phyloP scores from a whole-genome alignment of 306 rosid species.

The Trifolium repens region DNA sequence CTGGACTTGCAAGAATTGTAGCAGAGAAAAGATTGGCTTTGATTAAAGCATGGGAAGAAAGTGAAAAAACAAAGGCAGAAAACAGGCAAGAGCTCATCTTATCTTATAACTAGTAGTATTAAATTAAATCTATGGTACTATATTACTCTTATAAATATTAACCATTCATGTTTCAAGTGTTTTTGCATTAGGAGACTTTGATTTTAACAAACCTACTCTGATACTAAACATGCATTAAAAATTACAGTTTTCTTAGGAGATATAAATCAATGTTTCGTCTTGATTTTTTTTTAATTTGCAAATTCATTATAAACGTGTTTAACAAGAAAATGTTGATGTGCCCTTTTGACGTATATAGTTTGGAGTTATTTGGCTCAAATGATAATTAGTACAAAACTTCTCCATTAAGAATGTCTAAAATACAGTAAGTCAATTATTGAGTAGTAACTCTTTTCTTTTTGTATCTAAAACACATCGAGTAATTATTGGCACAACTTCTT shows the following conservation, averaged over 20 bases:
- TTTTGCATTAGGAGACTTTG: neutral
- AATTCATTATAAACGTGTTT: neutral
- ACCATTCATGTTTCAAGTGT: neutral
- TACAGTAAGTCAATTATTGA: too few relatives aligned
- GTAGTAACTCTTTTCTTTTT: too few relatives aligned
- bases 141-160: neutral
- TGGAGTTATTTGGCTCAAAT: neutral
- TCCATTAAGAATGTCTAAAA: too few relatives aligned
- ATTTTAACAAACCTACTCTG: too few relatives aligned
- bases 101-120: neutral
- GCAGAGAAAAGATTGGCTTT: conserved; percentile 79
- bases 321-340: conserved; percentile 3
- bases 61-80: conserved; percentile 81
- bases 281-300: too few relatives aligned
- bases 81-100: conserved; percentile 60
- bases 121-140: neutral
- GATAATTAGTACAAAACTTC: too few relatives aligned
- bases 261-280: too few relatives aligned
- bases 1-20: conserved; percentile 58
- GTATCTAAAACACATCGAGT: too few relatives aligned
- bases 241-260: too few relatives aligned
- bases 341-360: neutral
- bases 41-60: conserved; percentile 94
- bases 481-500: too few relatives aligned
- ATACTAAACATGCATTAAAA: too few relatives aligned